Base-by-base conservation (phyloP, 306 rosid genomes). In the Delonix regia region DNA sequence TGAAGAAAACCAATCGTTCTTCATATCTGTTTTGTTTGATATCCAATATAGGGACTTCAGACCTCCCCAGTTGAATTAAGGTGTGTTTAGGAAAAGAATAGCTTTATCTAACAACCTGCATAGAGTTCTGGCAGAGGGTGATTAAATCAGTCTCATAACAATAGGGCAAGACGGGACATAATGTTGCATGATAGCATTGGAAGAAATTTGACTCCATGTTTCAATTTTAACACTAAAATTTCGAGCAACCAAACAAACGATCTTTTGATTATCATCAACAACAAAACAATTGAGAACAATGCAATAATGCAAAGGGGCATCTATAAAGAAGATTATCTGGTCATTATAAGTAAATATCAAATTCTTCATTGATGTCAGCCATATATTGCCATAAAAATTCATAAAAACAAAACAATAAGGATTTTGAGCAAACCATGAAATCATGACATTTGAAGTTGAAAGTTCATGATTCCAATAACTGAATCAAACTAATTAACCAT, bases 1-100 rank as follows among this genome's bases (percentile, higher is more conserved):
- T 69, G 87, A 75, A 51, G 88, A 83, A 19, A 90, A 81, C 94
- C 96, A 86, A 84, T 88, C 80, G 80, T 85, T 87, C 78, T 77
- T 80, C 99, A 93, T 89, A 64, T 66, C 77, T 75, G 19, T 45
- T 24, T 1, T 66, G 49, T 68, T 15, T 49, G 57, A 28, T 25
- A 49, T 33, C 77, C 39, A 36, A 33, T 51, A 53, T 25, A 22
- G 56, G 39, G 57, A 55, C 56, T 55, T 66, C 9, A 70, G 48
- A 30, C 33, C 45, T 59, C 77, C 73, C 56, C 55, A 64, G 9
- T 24, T 47, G 64, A 60, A 18, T 59, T 51, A 51, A 69, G 36
- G 66, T 0, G 25, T 53, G 74, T 11, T 16, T 21, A 15, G 42
- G 64, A 71, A 42, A 22, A 59, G 51, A 55, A 34, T 85, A 45